Evolutionary conservation across 208 protist species (phyloP).

Genomic region (Wallacemonas sp.): DNA sequence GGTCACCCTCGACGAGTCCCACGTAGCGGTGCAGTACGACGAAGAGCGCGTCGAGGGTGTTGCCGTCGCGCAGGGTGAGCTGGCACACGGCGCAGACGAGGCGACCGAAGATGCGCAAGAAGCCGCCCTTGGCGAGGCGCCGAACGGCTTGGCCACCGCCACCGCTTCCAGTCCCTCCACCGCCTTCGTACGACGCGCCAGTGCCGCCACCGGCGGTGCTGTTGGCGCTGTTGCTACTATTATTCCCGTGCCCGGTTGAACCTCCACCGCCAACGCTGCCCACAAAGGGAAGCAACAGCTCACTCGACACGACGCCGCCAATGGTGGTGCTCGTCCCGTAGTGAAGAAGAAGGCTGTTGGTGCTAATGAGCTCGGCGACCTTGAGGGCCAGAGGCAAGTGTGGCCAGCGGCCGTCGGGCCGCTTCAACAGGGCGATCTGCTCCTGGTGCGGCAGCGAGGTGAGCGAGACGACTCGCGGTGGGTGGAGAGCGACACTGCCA

Average conservation of each 20-base stretch:
- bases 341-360: conserved; percentile 52
- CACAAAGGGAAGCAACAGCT: not conserved
- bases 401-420: conserved; percentile 75
- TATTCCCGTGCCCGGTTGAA: too few species aligned
- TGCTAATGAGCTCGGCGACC: conserved; percentile 60
- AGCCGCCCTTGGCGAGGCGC: conserved; percentile 49
- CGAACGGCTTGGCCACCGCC: conserved; percentile 9
- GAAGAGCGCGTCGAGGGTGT: conserved; percentile 38
- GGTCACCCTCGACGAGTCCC: conserved; percentile 41
- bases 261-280: not conserved
- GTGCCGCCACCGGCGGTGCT: too few species aligned
- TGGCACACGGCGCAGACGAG: conserved; percentile 64
- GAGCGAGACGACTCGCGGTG: not conserved
- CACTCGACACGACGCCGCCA: conserved; percentile 4
- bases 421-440: conserved; percentile 28
- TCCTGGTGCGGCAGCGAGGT: conserved; percentile 13
- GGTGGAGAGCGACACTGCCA: too few species aligned
- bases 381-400: conserved; percentile 72
- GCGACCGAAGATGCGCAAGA: conserved; percentile 78
- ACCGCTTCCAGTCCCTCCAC: conserved; percentile 11
- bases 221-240: too few species aligned
- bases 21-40: conserved; percentile 46
- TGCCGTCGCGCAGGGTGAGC: conserved; percentile 54
- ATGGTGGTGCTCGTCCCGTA: conserved; percentile 37
- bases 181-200: not conserved